Percentiles rank a stretch among this genome's conserved stretches.
phyloP scores from a whole-genome alignment of 257 asterid genomes.

The Ballota nigra region DNA sequence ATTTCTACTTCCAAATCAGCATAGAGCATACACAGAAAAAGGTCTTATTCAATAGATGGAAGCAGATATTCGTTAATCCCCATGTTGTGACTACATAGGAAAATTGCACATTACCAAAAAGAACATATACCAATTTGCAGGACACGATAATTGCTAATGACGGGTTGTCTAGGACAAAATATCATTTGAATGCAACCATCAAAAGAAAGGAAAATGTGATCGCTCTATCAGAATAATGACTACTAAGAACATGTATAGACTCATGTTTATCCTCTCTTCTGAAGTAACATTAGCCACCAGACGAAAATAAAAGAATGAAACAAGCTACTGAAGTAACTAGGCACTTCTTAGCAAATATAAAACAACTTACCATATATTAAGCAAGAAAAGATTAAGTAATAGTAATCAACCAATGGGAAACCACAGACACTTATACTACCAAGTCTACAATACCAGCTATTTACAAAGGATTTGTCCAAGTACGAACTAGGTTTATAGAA shows the following conservation, averaged over 20 bases:
- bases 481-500: neutral
- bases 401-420: neutral
- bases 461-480: neutral
- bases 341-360: neutral
- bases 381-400: neutral
- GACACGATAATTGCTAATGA: neutral
- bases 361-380: neutral
- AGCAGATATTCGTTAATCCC: neutral
- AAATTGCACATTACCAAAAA: neutral
- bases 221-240: slow-evolving; percentile 53
- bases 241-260: slow-evolving; percentile 33
- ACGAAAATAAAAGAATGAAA: neutral
- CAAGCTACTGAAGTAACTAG: neutral
- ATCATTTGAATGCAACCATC: neutral
- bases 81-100: neutral
- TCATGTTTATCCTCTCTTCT: slow-evolving; percentile 2
- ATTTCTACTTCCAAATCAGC: neutral
- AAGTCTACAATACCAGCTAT: neutral
- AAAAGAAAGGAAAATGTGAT: slow-evolving; percentile 8
- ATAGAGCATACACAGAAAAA: neutral
- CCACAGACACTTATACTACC: neutral
- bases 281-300: neutral
- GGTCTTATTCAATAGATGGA: neutral
- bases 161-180: neutral
- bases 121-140: neutral